Evolutionary conservation across 2,329 filamentous ascomycete genomes (phyloP).

Genomic region (Geoglossum cookeanum): DNA sequence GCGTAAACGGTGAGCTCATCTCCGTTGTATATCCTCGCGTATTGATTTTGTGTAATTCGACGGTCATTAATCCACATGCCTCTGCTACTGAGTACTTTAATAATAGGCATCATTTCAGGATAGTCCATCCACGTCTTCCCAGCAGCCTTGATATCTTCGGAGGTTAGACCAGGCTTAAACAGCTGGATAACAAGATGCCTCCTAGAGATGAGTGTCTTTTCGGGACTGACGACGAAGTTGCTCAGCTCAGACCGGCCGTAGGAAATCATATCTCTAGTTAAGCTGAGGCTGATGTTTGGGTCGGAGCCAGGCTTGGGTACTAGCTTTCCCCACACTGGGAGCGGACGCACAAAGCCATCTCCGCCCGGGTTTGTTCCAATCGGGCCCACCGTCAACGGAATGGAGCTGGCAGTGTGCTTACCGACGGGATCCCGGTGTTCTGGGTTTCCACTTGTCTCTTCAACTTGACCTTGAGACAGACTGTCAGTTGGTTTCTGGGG

Average conservation of each 20-base stretch:
- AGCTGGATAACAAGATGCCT: slow-evolving; percentile 35
- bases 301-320: neutral
- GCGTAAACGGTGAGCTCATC: slow-evolving; percentile 57
- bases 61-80: slow-evolving; percentile 59
- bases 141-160: slow-evolving; percentile 19
- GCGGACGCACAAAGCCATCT: slow-evolving; percentile 4
- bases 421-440: no score
- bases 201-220: slow-evolving; percentile 59
- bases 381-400: neutral
- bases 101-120: slow-evolving; percentile 22
- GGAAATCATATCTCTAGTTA: neutral
- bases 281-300: neutral
- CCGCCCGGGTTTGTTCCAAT: neutral
- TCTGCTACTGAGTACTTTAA: slow-evolving; percentile 53
- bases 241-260: slow-evolving; percentile 25
- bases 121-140: slow-evolving; percentile 16
- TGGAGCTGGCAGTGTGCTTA: neutral
- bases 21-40: slow-evolving; percentile 52
- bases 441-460: neutral
- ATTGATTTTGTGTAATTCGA: slow-evolving; percentile 32
- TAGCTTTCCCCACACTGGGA: slow-evolving; percentile 4
- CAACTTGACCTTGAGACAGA: neutral
- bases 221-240: slow-evolving; percentile 51
- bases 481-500: neutral
- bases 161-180: slow-evolving; percentile 20